These are phyloP conservation scores for Cladosporium sp. DNA, from an alignment of 2,329 filamentous ascomycete species.

Conservation along the genomic window DNA sequence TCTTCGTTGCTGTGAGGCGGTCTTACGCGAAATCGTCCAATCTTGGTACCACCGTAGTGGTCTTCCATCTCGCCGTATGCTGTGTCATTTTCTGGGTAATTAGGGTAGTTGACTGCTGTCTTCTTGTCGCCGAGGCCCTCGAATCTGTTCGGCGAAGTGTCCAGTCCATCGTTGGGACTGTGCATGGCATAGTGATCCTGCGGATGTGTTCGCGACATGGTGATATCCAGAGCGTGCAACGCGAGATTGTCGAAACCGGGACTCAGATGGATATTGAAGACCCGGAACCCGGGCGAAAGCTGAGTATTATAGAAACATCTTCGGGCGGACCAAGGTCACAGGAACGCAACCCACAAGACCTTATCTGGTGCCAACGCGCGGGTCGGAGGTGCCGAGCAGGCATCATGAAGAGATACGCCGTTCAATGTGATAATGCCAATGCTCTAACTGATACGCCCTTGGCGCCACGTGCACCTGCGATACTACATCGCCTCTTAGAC, in stretches of 20 bases:
- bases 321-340: neutral
- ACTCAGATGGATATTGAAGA: neutral
- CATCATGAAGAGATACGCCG: neutral
- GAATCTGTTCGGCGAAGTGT: neutral
- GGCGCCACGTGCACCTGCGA: constrained; percentile 3
- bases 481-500: neutral
- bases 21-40: constrained; percentile 1
- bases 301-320: neutral
- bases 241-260: too few species aligned
- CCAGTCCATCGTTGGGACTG: neutral
- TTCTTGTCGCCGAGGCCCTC: neutral
- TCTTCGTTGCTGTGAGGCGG: neutral
- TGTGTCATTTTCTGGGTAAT: neutral
- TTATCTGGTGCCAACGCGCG: constrained; percentile 6
- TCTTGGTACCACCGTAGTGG: constrained; percentile 8
- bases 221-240: neutral
- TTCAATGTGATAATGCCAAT: constrained; percentile 1
- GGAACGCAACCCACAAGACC: neutral
- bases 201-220: neutral
- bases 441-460: neutral
- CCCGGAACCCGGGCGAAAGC: neutral
- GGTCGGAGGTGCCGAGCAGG: neutral
- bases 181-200: neutral
- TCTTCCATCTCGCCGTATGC: constrained; percentile 1
- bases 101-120: neutral